phyloP scores from a whole-genome alignment of 108 stramenopile genomes.

The Chaetoceros muelleri region DNA sequence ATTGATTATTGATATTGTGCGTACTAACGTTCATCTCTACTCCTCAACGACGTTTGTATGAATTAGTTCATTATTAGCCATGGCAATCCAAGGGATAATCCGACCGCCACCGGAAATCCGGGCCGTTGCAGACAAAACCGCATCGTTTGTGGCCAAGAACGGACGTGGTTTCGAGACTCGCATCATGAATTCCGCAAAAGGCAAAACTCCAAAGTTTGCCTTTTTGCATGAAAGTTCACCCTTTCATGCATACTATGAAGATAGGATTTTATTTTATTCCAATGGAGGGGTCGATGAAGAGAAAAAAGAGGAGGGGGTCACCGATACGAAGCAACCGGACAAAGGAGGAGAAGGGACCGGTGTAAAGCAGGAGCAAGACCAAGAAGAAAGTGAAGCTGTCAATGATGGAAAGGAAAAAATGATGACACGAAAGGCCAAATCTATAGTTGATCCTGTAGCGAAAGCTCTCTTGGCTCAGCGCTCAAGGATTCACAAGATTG shows the following conservation, averaged over 20 bases:
- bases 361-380: constrained; percentile 17
- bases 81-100: constrained; percentile 80
- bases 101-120: constrained; percentile 96
- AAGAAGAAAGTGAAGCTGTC: constrained; percentile 9
- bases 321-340: constrained; percentile 21
- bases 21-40: too few relatives aligned
- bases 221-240: constrained; percentile 86
- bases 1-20: too few relatives aligned
- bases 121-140: constrained; percentile 93
- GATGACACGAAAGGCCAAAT: constrained; percentile 41
- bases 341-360: constrained; percentile 8
- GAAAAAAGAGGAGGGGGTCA: constrained; percentile 29
- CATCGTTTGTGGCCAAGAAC: constrained; percentile 94
- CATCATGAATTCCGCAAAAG: constrained; percentile 67
- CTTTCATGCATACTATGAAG: constrained; percentile 97
- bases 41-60: too few relatives aligned
- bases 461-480: constrained; percentile 46
- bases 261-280: constrained; percentile 66
- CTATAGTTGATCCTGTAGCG: constrained; percentile 65
- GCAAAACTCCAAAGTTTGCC: constrained; percentile 93
- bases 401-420: constrained; percentile 26
- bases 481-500: constrained; percentile 32
- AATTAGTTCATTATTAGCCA: too few relatives aligned
- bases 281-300: constrained; percentile 64
- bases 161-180: constrained; percentile 87